These are phyloP conservation scores for Artemisia argyi DNA, from an alignment of 129 eudicot genomes.

Conservation along the genomic window DNA sequence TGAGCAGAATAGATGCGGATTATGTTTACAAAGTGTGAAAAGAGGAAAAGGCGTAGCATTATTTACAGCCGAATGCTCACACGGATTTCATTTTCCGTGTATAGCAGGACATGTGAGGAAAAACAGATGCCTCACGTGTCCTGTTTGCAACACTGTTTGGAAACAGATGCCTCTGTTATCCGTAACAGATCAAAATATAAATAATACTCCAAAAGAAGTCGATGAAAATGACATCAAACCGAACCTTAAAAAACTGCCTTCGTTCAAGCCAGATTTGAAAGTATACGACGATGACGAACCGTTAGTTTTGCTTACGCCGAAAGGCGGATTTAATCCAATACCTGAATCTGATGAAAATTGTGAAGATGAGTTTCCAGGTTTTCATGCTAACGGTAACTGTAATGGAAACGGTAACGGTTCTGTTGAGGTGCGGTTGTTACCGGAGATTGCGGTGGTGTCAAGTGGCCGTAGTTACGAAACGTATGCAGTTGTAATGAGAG, in stretches of 20 bases:
- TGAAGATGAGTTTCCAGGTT: constrained; percentile 47
- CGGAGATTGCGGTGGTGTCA: constrained; percentile 68
- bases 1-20: constrained; percentile 69
- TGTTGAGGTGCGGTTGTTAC: constrained; percentile 46
- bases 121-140: constrained; percentile 55
- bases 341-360: constrained; percentile 73
- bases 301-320: constrained; percentile 51
- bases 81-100: constrained; percentile 88
- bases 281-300: constrained; percentile 95
- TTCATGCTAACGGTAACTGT: constrained; percentile 28
- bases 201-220: no score
- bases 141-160: constrained; percentile 61
- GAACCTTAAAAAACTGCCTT: constrained; percentile 20
- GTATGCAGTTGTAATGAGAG: constrained; percentile 46
- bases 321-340: constrained; percentile 73
- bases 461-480: constrained; percentile 58
- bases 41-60: constrained; percentile 79
- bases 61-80: constrained; percentile 92
- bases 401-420: constrained; percentile 20
- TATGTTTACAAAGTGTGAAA: constrained; percentile 66
- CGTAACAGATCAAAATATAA: constrained; percentile 23
- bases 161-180: constrained; percentile 59
- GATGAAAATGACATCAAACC: constrained; percentile 19
- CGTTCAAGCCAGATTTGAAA: constrained; percentile 50
- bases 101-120: constrained; percentile 59